Conservation (phyloP, 371 early-diverging fungal species). For the Rhizopus stolonifer region DNA sequence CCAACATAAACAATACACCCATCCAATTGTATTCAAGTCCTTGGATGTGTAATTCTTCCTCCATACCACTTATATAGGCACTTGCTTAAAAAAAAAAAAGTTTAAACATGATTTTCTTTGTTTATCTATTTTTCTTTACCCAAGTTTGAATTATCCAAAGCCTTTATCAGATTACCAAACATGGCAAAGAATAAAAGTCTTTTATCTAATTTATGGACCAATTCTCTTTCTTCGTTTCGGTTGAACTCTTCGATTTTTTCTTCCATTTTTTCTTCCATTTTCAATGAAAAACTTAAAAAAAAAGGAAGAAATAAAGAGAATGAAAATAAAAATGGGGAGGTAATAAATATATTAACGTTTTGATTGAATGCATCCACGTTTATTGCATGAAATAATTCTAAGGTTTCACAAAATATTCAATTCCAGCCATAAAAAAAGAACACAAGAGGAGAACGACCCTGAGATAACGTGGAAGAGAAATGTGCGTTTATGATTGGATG, state of each 20-base stretch:
- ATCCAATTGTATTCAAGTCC: constrained; percentile 51
- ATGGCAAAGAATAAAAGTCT: constrained; percentile 42
- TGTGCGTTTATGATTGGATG: no score
- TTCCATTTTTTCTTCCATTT: no score
- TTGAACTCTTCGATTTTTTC: constrained; percentile 2
- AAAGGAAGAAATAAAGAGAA: background rate
- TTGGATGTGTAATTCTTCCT: constrained; percentile 42
- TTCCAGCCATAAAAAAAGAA: no score
- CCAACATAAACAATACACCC: constrained; percentile 40
- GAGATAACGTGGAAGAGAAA: no score
- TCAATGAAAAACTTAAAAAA: no score
- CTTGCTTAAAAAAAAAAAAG: constrained; percentile 34
- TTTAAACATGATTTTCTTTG: constrained; percentile 1
- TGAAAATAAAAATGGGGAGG: background rate
- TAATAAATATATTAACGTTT: background rate
- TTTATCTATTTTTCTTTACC: constrained; percentile 36
- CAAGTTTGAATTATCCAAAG: constrained; percentile 41
- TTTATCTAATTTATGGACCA: constrained; percentile 36
- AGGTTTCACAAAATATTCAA: no score
- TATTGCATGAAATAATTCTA: no score
- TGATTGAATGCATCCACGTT: background rate
- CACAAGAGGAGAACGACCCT: no score
- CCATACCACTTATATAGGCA: constrained; percentile 54
- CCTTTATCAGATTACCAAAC: constrained; percentile 47
- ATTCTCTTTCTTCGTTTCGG: constrained; percentile 25